Conservation (phyloP, 345 rosid genomes). For the Lepidium aucheri region DNA sequence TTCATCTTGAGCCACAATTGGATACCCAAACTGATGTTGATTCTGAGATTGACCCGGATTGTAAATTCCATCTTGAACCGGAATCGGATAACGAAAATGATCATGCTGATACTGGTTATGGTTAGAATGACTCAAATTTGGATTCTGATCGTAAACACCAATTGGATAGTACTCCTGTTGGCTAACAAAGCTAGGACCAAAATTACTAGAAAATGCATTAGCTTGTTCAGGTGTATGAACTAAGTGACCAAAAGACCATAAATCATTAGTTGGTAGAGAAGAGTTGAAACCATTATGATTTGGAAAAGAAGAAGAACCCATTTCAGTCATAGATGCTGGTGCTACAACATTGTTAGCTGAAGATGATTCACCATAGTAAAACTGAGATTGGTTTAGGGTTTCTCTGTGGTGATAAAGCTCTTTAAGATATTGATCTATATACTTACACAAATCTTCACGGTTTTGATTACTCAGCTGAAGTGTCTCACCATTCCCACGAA, state of each 20-base stretch:
- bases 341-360: not conserved
- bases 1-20: not conserved
- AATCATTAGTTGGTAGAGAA: not conserved
- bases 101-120: not conserved
- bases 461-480: not conserved
- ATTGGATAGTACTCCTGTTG: not conserved
- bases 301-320: not conserved
- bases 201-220: not conserved
- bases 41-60: not conserved
- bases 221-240: not conserved
- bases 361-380: slow-evolving; percentile 12
- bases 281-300: too few species aligned
- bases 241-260: not conserved
- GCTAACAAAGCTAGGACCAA: not conserved
- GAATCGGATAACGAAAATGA: not conserved
- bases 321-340: not conserved
- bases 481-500: not conserved
- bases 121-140: not conserved
- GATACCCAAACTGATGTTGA: not conserved
- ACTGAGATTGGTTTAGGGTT: not conserved
- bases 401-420: not conserved
- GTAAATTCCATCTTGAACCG: not conserved
- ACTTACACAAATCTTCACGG: not conserved
- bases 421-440: not conserved
- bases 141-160: not conserved